Conservation (phyloP, 1,139 yeast genomes). For the Pichia sp. region DNA sequence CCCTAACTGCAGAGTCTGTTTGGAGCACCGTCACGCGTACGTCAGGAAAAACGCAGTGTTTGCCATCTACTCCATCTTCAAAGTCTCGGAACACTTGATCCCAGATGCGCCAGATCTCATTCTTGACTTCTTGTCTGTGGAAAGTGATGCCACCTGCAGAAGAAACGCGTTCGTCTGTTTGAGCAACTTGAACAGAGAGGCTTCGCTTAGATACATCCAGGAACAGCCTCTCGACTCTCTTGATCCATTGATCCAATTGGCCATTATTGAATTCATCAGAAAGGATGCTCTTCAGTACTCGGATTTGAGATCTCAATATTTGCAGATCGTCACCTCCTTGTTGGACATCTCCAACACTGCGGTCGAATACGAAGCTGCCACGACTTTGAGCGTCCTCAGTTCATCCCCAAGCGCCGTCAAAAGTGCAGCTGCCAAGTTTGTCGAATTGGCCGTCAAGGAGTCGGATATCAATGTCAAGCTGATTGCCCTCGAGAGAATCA, state of each 20-base stretch:
- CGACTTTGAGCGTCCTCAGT: conserved; percentile 73
- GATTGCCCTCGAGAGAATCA: conserved; percentile 83
- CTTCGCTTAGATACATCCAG: conserved; percentile 78
- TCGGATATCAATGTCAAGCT: conserved; percentile 91
- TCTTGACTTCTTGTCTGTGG: conserved; percentile 67
- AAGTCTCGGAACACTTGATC: conserved; percentile 78
- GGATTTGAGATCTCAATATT: conserved; percentile 64
- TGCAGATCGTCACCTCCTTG: conserved; percentile 67
- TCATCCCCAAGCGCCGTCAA: conserved; percentile 62
- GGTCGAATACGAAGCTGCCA: conserved; percentile 89
- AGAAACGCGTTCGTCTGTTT: conserved; percentile 93
- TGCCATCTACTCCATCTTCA: conserved; percentile 78
- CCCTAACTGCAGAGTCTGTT: conserved; percentile 85
- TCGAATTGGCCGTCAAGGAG: conserved; percentile 86
- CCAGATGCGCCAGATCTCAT: conserved; percentile 94
- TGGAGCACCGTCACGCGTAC: conserved; percentile 95
- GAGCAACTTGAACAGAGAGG: conserved; percentile 76
- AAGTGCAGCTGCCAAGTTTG: conserved; percentile 77
- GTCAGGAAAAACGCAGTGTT: conserved; percentile 96
- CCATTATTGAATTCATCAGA: conserved; percentile 87
- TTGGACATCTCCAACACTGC: conserved; percentile 69
- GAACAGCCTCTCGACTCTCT: conserved; percentile 64
- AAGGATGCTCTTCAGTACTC: conserved; percentile 68
- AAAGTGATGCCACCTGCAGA: conserved; percentile 90
- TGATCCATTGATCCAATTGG: conserved; percentile 83